Evolutionary conservation across 345 rosid genomes (phyloP).

Genomic region (Salix dunnii): DNA sequence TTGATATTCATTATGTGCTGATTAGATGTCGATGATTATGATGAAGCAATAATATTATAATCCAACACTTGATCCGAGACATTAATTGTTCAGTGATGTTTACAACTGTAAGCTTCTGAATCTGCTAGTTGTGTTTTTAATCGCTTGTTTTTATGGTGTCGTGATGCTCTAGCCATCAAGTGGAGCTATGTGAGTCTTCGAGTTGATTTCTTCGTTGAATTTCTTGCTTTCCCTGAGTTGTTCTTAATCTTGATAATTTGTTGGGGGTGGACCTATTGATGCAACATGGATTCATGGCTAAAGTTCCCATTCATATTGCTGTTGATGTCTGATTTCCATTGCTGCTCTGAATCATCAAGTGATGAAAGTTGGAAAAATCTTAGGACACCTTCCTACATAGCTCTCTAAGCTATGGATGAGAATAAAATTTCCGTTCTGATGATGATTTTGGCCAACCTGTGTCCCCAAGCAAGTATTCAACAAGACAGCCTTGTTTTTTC

Average conservation of each 20-base stretch:
- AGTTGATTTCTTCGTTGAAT: too few species aligned
- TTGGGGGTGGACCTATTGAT: too few species aligned
- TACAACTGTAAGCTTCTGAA: slow-evolving; percentile 42
- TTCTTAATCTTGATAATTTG: too few species aligned
- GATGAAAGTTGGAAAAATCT: slow-evolving; percentile 52
- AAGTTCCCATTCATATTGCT: neutral
- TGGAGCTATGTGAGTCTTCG: too few species aligned
- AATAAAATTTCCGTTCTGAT: slow-evolving; percentile 49
- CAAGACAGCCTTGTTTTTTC: too few species aligned
- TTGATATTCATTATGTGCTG: neutral
- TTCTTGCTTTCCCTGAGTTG: too few species aligned
- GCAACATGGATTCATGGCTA: neutral
- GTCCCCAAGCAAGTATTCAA: too few species aligned
- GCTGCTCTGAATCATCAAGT: slow-evolving; percentile 14
- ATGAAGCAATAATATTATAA: slow-evolving; percentile 41
- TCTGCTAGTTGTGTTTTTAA: slow-evolving; percentile 8
- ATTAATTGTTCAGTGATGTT: slow-evolving; percentile 35
- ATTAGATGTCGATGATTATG: slow-evolving; percentile 26
- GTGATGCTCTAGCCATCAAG: too few species aligned
- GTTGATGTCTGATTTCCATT: neutral
- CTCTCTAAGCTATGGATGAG: slow-evolving; percentile 50
- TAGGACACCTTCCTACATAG: slow-evolving; percentile 73
- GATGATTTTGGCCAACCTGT: slow-evolving; percentile 12
- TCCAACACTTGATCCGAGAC: slow-evolving; percentile 75
- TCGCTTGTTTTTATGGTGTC: too few species aligned